These are phyloP conservation scores for Dioscorea zingiberensis DNA, from an alignment of 106 monocot species.

Conservation along the genomic window DNA sequence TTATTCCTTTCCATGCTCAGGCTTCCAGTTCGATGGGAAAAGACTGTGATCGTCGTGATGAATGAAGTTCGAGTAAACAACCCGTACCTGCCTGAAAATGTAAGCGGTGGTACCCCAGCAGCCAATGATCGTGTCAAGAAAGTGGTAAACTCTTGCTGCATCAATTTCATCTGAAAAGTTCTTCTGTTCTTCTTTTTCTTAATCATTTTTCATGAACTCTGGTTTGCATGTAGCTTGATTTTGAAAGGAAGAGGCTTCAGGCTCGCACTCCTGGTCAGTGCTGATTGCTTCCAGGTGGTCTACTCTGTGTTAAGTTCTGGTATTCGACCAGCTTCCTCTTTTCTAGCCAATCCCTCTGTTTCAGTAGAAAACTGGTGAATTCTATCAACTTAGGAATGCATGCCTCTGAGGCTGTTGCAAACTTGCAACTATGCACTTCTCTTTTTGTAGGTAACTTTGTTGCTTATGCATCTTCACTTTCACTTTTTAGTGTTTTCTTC, in stretches of 20 bases:
- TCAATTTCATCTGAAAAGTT: neutral
- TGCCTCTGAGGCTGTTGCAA: too few species aligned
- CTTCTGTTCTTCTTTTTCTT: neutral
- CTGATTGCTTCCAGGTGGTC: constrained; percentile 5
- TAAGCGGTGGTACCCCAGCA: constrained; percentile 74
- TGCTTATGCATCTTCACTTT: too few species aligned
- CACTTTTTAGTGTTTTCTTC: too few species aligned
- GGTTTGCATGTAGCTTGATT: constrained; percentile 52
- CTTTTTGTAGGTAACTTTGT: too few species aligned
- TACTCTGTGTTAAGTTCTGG: too few species aligned
- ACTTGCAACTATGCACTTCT: too few species aligned
- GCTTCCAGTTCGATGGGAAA: constrained; percentile 93
- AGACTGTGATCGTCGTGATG: constrained; percentile 94
- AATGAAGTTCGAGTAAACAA: constrained; percentile 81
- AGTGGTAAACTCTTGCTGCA: constrained; percentile 56
- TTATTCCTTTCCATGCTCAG: constrained; percentile 20
- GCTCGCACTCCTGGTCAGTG: constrained; percentile 33
- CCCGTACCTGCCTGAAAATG: constrained; percentile 88
- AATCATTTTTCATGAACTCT: constrained; percentile 5
- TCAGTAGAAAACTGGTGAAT: too few species aligned
- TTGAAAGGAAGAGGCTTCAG: constrained; percentile 84
- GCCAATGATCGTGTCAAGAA: constrained; percentile 94
- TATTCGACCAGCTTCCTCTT: too few species aligned
- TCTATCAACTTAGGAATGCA: too few species aligned
- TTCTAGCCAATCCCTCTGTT: too few species aligned